phyloP scores from a whole-genome alignment of 1,284 basidiomycete genomes.

The Coniophora puteana region DNA sequence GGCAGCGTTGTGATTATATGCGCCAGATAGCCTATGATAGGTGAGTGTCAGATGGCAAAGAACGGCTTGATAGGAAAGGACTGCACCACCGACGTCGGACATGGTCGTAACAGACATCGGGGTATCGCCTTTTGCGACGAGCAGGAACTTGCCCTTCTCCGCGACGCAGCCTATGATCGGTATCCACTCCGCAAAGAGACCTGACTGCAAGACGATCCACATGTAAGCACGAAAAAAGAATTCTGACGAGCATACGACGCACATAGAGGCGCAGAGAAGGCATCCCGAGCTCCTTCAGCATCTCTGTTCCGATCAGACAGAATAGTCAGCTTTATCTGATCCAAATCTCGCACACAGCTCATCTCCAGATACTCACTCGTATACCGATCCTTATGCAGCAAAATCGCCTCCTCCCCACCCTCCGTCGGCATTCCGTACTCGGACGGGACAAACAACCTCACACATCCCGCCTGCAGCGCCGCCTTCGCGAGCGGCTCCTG shows the following conservation, averaged over 20 bases:
- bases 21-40: slow-evolving; percentile 22
- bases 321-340: slow-evolving; percentile 3
- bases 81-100: slow-evolving; percentile 18
- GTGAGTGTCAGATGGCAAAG: neutral
- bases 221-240: too few relatives aligned
- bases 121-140: slow-evolving; percentile 15
- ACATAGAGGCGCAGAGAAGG: slow-evolving; percentile 15
- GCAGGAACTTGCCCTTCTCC: slow-evolving; percentile 11
- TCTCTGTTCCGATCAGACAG: too few relatives aligned
- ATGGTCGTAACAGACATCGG: slow-evolving; percentile 16
- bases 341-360: slow-evolving; percentile 2
- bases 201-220: too few relatives aligned
- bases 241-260: slow-evolving; percentile 4
- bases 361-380: neutral
- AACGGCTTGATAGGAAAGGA: neutral
- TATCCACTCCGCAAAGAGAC: slow-evolving; percentile 7
- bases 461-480: slow-evolving; percentile 16
- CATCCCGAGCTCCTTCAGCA: neutral
- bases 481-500: slow-evolving; percentile 16
- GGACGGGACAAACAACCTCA: slow-evolving; percentile 22
- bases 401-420: neutral
- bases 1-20: slow-evolving; percentile 23
- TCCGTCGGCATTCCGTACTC: slow-evolving; percentile 17
- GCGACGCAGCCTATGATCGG: slow-evolving; percentile 4
- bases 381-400: neutral